Evolutionary conservation across 1,284 basidiomycete genomes (phyloP), one percentile per base, ranked within the genome.

Genomic region (Vanrija pseudolonga): DNA sequence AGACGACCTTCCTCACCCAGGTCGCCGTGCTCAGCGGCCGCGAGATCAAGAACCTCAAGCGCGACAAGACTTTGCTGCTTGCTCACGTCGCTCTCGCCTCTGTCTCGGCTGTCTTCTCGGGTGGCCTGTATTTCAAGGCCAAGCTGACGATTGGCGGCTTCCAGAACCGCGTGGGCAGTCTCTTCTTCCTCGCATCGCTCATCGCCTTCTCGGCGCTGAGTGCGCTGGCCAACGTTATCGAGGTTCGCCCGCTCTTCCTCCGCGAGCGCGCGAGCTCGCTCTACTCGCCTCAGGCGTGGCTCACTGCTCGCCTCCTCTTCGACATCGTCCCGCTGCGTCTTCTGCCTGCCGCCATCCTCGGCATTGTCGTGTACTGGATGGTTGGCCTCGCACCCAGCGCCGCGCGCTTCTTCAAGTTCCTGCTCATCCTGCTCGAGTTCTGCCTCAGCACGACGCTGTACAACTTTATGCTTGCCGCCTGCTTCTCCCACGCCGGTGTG

Each of bases 331-430:
- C 95, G 0, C 81, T 98, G n/a, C 86, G 95, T 20, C 83, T 98
- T 18, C 87, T 98, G 7, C 95, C 95, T 7, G 92, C 95, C 0
- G 83, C 98, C 63, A 82, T 98, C 62, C 91, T 94, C 60, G 92
- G 93, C 23, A 88, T 89, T 7, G 96, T 98, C 66, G 86, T 96
- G 4, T 98, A 98, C 68, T 95, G 89, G 86, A 75, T 95, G 91
- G 89, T 90, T 14, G 90, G 92, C 9, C 82, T 95, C 2, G 81
- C 87, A 2, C 79, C 78, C 14, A 78, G 84, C 37, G 83, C 86
- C 0, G 80, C 83, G 0, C 78, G 83, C 62, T 90, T 86, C 78
- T 90, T 90, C 83, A 90, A 90, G 70, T 90, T 86, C 75, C 77
- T 90, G 17, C 81, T 90, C 61, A 84, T 90, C 53, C 78, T 90